phyloP scores from a whole-genome alignment of 2,329 filamentous ascomycete species.

The Harringtonia lauricola region DNA sequence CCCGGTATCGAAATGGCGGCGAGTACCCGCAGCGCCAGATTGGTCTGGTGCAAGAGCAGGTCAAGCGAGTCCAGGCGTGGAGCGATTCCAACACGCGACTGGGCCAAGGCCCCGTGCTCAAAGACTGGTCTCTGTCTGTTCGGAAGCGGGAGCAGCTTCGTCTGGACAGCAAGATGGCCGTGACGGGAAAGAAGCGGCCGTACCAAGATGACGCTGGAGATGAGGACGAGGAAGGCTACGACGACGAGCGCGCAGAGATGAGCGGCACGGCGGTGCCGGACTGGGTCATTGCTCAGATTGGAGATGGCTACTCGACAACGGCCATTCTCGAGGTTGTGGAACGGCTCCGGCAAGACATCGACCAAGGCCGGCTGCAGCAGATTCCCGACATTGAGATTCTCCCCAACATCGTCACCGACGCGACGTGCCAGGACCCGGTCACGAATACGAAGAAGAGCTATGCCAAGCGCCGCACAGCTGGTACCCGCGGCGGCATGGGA shows the following conservation, averaged over 20 bases:
- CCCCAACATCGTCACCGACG: slow-evolving; percentile 30
- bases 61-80: slow-evolving; percentile 53
- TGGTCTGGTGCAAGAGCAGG: slow-evolving; percentile 50
- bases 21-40: slow-evolving; percentile 53
- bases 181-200: slow-evolving; percentile 19
- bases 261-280: slow-evolving; percentile 31
- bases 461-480: slow-evolving; percentile 3
- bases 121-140: slow-evolving; percentile 50
- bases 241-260: slow-evolving; percentile 17
- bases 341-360: slow-evolving; percentile 33
- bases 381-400: slow-evolving; percentile 50
- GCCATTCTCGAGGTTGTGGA: slow-evolving; percentile 36
- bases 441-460: slow-evolving; percentile 9
- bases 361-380: slow-evolving; percentile 27
- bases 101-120: slow-evolving; percentile 32
- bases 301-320: slow-evolving; percentile 33
- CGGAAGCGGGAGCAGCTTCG: slow-evolving; percentile 55
- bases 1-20: slow-evolving; percentile 53
- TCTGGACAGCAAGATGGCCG: slow-evolving; percentile 28
- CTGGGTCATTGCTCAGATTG: slow-evolving; percentile 37
- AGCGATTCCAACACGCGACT: slow-evolving; percentile 34
- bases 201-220: slow-evolving; percentile 20
- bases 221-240: slow-evolving; percentile 18
- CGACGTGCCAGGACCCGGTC: slow-evolving; percentile 10
- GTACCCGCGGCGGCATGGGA: neutral